Evolutionary conservation across 768 basidiomycete species (phyloP).

Genomic region (Xerocomus brunneocitrinus): DNA sequence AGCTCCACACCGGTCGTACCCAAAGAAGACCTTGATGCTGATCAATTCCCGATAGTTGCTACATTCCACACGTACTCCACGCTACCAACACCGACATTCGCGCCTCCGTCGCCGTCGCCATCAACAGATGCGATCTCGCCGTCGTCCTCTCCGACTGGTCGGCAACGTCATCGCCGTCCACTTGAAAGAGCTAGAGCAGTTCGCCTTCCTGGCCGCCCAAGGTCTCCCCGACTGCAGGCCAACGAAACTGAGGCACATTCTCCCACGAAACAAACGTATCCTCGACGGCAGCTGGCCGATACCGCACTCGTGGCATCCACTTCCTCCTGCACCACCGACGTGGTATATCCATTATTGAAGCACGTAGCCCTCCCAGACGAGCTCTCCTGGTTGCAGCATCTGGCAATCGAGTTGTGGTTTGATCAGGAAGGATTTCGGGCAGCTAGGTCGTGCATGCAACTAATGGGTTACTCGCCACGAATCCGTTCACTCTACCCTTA

Average conservation of each 20-base stretch:
- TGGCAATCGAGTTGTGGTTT: conserved; percentile 60
- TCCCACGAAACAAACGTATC: not conserved
- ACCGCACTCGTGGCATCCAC: conserved; percentile 3
- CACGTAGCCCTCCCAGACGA: conserved; percentile 32
- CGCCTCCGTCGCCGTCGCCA: conserved; percentile 29
- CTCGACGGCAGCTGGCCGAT: conserved; percentile 15
- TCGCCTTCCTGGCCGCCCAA: conserved; percentile 24
- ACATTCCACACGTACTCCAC: conserved; percentile 26
- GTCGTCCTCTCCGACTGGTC: conserved; percentile 17
- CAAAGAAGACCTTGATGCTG: conserved; percentile 16
- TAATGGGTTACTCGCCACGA: conserved; percentile 46
- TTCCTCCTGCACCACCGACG: conserved; percentile 4
- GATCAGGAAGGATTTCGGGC: conserved; percentile 83
- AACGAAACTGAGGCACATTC: conserved; percentile 14
- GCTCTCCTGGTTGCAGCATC: conserved; percentile 51
- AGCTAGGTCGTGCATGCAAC: conserved; percentile 53
- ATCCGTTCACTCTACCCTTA: conserved; percentile 26
- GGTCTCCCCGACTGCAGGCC: conserved; percentile 21
- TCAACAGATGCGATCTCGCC: conserved; percentile 22
- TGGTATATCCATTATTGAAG: conserved; percentile 10
- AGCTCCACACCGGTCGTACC: conserved; percentile 5
- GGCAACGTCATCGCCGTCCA: conserved; percentile 26
- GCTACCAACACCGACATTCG: conserved; percentile 23
- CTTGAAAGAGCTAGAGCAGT: conserved; percentile 32
- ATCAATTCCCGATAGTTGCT: conserved; percentile 14